Percentiles rank a stretch among this genome's conserved stretches.
Conservation (phyloP, 2,329 filamentous ascomycete genomes). For the Cryphonectria carpinicola region DNA sequence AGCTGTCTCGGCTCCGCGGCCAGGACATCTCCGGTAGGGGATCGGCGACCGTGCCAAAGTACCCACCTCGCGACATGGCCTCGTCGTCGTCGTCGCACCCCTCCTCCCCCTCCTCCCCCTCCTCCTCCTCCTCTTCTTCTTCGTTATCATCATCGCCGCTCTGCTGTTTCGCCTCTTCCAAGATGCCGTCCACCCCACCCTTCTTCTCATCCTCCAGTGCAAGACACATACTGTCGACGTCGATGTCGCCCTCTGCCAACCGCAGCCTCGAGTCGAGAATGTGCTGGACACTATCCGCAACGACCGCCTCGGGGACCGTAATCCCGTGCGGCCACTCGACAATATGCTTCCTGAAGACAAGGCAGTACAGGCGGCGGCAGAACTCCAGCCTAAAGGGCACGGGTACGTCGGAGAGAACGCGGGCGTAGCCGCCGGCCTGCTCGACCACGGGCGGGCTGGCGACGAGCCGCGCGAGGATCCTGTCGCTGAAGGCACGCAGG, state of each 20-base stretch:
- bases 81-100: slow-evolving; percentile 2
- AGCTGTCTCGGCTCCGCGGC: slow-evolving; percentile 8
- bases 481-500: slow-evolving; percentile 9
- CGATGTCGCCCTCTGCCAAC: neutral
- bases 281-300: neutral
- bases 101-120: too few relatives aligned
- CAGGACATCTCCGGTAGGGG: slow-evolving; percentile 18
- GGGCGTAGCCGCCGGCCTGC: slow-evolving; percentile 15
- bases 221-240: neutral
- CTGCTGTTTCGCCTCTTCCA: neutral
- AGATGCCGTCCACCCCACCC: neutral
- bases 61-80: slow-evolving; percentile 12
- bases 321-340: slow-evolving; percentile 26
- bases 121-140: neutral
- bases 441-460: slow-evolving; percentile 17
- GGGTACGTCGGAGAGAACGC: slow-evolving; percentile 14
- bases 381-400: slow-evolving; percentile 21
- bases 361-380: slow-evolving; percentile 22
- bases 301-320: slow-evolving; percentile 7
- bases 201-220: neutral
- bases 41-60: slow-evolving; percentile 17
- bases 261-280: neutral
- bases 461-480: slow-evolving; percentile 15
- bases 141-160: neutral
- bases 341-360: slow-evolving; percentile 22